Evolutionary conservation across 192 early-diverging fungal genomes (phyloP).

Genomic region (Coemansia sp.): DNA sequence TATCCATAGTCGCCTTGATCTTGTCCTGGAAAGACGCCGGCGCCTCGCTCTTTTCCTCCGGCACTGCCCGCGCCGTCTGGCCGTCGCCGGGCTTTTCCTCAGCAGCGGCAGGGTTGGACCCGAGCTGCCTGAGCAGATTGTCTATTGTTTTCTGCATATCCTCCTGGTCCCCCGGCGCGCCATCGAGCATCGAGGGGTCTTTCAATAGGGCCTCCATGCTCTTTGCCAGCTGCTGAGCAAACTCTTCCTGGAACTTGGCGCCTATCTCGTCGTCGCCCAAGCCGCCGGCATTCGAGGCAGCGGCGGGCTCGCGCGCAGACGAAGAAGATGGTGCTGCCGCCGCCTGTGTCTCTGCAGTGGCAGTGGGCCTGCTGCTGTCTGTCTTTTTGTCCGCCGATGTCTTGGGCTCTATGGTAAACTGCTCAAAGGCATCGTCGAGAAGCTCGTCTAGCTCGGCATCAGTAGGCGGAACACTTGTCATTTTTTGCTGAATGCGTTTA

Average conservation of each 20-base stretch:
- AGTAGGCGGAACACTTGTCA: constrained; percentile 42
- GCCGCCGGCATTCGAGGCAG: neutral
- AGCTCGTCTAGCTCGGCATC: constrained; percentile 69
- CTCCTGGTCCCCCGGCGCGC: constrained; percentile 24
- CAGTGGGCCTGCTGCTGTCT: neutral
- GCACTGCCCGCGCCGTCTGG: neutral
- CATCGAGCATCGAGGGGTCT: constrained; percentile 23
- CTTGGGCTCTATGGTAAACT: constrained; percentile 57
- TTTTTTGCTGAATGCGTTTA: constrained; percentile 12
- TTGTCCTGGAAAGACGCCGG: constrained; percentile 76
- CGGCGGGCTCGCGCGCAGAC: neutral
- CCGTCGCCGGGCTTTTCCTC: neutral
- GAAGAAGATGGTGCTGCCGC: constrained; percentile 2
- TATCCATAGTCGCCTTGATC: constrained; percentile 86
- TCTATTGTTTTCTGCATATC: constrained; percentile 73
- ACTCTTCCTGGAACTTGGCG: constrained; percentile 62
- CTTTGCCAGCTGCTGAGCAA: constrained; percentile 68
- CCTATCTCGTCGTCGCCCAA: constrained; percentile 1
- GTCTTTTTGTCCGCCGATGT: constrained; percentile 31
- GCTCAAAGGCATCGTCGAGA: constrained; percentile 74
- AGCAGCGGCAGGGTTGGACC: constrained; percentile 24
- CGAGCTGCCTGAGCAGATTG: constrained; percentile 66
- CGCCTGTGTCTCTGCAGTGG: neutral
- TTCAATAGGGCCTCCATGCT: constrained; percentile 72
- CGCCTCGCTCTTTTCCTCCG: neutral